Evolutionary conservation across 139 green algal genomes (phyloP).

Genomic region (Chlorella sp.): DNA sequence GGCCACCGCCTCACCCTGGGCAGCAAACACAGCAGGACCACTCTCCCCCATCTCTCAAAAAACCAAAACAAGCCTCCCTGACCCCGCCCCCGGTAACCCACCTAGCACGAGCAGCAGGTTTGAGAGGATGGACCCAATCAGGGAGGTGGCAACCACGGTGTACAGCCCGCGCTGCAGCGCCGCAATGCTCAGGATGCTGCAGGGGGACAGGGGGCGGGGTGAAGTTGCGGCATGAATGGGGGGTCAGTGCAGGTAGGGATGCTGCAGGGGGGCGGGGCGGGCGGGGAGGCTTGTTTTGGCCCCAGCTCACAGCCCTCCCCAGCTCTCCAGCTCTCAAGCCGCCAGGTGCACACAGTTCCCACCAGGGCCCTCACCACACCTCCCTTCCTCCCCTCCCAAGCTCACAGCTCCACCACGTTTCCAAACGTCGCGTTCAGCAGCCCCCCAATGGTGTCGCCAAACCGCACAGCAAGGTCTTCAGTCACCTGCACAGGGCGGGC

Average conservation of each 20-base stretch:
- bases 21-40: no score
- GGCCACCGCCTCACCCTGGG: no score
- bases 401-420: slow-evolving; percentile 91
- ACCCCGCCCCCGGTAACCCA: background rate
- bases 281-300: no score
- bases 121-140: slow-evolving; percentile 89
- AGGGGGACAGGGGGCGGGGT: background rate
- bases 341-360: no score
- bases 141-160: slow-evolving; percentile 79
- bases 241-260: no score
- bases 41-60: no score
- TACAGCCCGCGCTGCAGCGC: slow-evolving; percentile 80
- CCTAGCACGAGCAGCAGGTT: slow-evolving; percentile 94
- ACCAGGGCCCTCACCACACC: no score
- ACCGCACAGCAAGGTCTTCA: slow-evolving; percentile 86
- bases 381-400: background rate
- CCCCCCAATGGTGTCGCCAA: slow-evolving; percentile 76
- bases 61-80: no score
- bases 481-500: slow-evolving; percentile 81
- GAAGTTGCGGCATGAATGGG: no score
- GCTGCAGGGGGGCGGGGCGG: no score
- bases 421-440: slow-evolving; percentile 93
- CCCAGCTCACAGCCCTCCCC: no score
- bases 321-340: no score
- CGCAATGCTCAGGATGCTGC: slow-evolving; percentile 83